These are phyloP conservation scores for Gastrolobium bilobum DNA, from an alignment of 306 rosid species.

Conservation along the genomic window DNA sequence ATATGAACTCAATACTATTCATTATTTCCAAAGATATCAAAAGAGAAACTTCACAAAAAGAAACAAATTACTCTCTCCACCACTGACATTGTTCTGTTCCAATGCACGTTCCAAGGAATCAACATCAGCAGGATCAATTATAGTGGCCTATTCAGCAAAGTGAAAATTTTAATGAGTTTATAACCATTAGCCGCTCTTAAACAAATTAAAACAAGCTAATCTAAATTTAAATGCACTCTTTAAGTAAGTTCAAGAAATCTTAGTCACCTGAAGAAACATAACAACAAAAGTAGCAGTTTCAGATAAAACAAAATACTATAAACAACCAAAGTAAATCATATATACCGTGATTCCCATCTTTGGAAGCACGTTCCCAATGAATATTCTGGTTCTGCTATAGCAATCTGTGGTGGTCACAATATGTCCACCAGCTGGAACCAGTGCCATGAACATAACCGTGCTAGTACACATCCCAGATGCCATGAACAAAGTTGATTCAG, in stretches of 20 bases:
- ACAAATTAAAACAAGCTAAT: too few species aligned
- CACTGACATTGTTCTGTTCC: slow-evolving; percentile 73
- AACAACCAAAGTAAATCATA: not conserved
- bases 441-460: slow-evolving; percentile 79
- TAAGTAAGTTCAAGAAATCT: not conserved
- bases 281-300: not conserved
- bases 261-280: not conserved
- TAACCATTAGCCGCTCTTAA: too few species aligned
- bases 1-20: slow-evolving; percentile 1
- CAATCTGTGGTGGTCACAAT: slow-evolving; percentile 91
- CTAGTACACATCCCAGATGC: slow-evolving; percentile 97
- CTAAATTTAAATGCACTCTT: not conserved
- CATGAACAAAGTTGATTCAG: slow-evolving; percentile 82
- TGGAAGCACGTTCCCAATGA: slow-evolving; percentile 82
- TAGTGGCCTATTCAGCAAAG: slow-evolving; percentile 66
- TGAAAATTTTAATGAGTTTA: not conserved
- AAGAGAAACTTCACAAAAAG: not conserved
- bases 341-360: slow-evolving; percentile 93
- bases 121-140: slow-evolving; percentile 87
- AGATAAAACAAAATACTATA: not conserved
- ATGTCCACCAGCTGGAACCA: slow-evolving; percentile 94
- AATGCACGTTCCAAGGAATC: slow-evolving; percentile 74
- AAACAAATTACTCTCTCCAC: slow-evolving; percentile 2
- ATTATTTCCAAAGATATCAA: not conserved
- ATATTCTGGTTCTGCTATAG: slow-evolving; percentile 88